These are phyloP conservation scores for Fusarium succisae DNA, from an alignment of 2,329 filamentous ascomycete species.

Conservation along the genomic window DNA sequence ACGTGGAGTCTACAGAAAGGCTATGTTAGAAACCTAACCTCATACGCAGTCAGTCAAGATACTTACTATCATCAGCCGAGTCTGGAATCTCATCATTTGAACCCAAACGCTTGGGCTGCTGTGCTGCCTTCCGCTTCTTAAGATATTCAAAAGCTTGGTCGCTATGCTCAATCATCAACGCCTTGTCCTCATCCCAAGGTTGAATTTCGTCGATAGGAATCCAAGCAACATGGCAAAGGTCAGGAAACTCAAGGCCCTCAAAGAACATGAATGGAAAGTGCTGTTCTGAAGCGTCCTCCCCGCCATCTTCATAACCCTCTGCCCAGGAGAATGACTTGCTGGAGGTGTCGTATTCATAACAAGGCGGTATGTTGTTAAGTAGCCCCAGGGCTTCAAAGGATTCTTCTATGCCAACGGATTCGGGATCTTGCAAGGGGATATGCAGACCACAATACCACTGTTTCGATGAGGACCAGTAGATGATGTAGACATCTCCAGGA, in stretches of 20 bases:
- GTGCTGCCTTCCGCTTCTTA: background rate
- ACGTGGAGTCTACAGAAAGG: background rate
- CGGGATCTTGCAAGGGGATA: slow-evolving; percentile 16
- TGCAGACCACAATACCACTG: slow-evolving; percentile 14
- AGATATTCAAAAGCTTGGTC: slow-evolving; percentile 6
- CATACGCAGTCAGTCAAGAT: too few relatives aligned
- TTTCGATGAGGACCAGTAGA: slow-evolving; percentile 14
- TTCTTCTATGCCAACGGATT: background rate
- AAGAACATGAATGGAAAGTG: slow-evolving; percentile 36
- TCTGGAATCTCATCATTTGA: background rate
- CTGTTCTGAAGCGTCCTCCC: background rate
- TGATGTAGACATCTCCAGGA: slow-evolving; percentile 19
- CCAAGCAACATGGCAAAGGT: slow-evolving; percentile 20
- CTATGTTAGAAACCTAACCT: background rate
- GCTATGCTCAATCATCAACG: background rate
- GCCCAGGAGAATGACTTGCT: slow-evolving; percentile 9
- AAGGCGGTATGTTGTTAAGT: slow-evolving; percentile 9
- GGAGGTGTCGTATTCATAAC: slow-evolving; percentile 22
- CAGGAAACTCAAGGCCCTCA: slow-evolving; percentile 23
- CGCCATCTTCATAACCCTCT: slow-evolving; percentile 16
- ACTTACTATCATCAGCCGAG: background rate
- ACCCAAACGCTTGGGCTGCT: background rate
- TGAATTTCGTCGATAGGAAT: slow-evolving; percentile 5
- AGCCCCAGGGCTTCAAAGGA: slow-evolving; percentile 10
- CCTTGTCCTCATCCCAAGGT: background rate